Base-by-base conservation (phyloP, 768 basidiomycete species). In the Chalciporus sphaerocephalus region DNA sequence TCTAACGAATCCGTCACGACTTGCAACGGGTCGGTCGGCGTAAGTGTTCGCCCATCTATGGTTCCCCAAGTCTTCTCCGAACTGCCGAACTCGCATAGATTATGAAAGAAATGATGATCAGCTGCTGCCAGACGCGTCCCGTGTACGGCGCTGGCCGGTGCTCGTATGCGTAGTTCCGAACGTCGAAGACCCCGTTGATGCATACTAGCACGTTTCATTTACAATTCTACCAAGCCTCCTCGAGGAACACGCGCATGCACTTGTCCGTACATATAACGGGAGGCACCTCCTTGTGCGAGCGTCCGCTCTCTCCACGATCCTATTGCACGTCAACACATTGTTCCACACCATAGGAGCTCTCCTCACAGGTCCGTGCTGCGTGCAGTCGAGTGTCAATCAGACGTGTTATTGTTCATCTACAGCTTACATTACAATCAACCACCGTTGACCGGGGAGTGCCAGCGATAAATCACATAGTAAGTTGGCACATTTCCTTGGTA, bases 201-300 rank as follows among this genome's bases (percentile, higher is more conserved):
- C 36, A 40, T 39, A 47, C 32, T 32, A 24, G 27, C 56, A 56
- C 48, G 48, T 48, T 32, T 25, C 40, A 18, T 21, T 35, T 22
- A 16, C 48, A 33, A 42, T 49, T 59, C 34, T 28, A 33, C 46
- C 47, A 39, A 41, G 32, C 21, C 39, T 45, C 59, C 42, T 53
- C 30, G 34, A 30, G 40, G 41, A 53, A 53, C 47, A 51, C 50
- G 45, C 52, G 37, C 38, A 17, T 52, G 42, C 38, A 25, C 40
- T 38, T 21, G 38, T 48, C 22, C 45, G 17, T 41, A 39, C 59
- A 59, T 60, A 62, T 60, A 60, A 53, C 44, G 34, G 49, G 51
- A 33, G 35, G 32, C 42, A 17, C 42, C 39, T 42, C 28, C 34
- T 41, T 23, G 45, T 44, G n/a, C 18, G 50, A 36, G 15, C 30